Conservation (phyloP, 495 filamentous ascomycete genomes). For the Podospora appendiculata region DNA sequence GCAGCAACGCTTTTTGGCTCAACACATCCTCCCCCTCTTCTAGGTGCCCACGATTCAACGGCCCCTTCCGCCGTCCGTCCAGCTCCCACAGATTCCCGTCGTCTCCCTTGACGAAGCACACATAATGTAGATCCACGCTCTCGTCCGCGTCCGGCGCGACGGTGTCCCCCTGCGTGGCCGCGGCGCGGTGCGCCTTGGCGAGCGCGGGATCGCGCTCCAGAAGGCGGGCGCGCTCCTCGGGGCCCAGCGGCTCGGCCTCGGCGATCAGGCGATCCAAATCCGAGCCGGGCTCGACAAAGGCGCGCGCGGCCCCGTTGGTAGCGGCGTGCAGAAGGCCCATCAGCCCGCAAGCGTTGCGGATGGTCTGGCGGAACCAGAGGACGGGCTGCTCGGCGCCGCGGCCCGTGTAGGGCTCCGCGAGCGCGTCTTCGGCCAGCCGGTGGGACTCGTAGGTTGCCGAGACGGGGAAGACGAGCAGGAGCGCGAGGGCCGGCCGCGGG, state of each 20-base stretch:
- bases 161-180: constrained; percentile 66
- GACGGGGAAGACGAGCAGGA: constrained; percentile 81
- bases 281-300: constrained; percentile 34
- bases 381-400: constrained; percentile 45
- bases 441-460: constrained; percentile 60
- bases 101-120: constrained; percentile 72
- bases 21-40: constrained; percentile 56
- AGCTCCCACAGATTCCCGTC: constrained; percentile 72
- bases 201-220: constrained; percentile 66
- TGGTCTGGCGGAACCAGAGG: constrained; percentile 82
- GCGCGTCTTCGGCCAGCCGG: constrained; percentile 56
- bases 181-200: constrained; percentile 63
- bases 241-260: constrained; percentile 42
- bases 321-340: constrained; percentile 73
- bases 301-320: constrained; percentile 43
- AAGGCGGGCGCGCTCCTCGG: constrained; percentile 55
- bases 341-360: constrained; percentile 73
- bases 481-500: constrained; percentile 72
- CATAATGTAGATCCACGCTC: constrained; percentile 72
- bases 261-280: constrained; percentile 34
- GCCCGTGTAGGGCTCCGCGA: constrained; percentile 35
- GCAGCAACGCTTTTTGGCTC: constrained; percentile 54
- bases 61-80: constrained; percentile 69
- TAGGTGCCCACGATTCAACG: constrained; percentile 51
- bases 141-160: constrained; percentile 58